These are phyloP conservation scores for Penicillium digitatum DNA, from an alignment of 2,329 filamentous ascomycete genomes.

Conservation along the genomic window DNA sequence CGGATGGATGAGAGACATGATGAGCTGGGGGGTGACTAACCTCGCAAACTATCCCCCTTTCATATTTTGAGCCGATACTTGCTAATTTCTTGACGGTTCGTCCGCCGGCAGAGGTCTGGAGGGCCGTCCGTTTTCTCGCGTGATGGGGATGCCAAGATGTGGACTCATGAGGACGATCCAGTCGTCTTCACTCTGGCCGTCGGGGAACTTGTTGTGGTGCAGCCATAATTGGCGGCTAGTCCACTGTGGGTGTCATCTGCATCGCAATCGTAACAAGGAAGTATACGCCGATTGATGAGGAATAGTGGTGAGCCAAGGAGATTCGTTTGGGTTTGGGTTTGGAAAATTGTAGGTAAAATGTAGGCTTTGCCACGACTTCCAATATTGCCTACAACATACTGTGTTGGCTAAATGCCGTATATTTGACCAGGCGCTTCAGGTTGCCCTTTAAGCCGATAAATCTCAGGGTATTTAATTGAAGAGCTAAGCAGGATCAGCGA, in stretches of 20 bases:
- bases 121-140: neutral
- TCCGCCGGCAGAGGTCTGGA: neutral
- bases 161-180: neutral
- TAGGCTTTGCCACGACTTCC: no score
- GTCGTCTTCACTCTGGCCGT: neutral
- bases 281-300: neutral
- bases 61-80: neutral
- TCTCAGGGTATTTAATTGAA: no score
- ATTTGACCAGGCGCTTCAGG: no score
- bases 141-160: neutral
- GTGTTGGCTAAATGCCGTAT: no score
- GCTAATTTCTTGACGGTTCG: neutral
- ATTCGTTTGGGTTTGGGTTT: neutral
- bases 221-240: neutral
- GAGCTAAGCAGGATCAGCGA: no score
- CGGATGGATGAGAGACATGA: neutral
- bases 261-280: neutral
- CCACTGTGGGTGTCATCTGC: neutral
- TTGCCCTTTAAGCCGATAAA: no score
- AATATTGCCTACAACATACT: no score
- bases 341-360: no score
- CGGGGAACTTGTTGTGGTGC: neutral
- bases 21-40: neutral
- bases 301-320: neutral
- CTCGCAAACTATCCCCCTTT: neutral